phyloP scores from a whole-genome alignment of 345 rosid species.

The Heritiera fomes region DNA sequence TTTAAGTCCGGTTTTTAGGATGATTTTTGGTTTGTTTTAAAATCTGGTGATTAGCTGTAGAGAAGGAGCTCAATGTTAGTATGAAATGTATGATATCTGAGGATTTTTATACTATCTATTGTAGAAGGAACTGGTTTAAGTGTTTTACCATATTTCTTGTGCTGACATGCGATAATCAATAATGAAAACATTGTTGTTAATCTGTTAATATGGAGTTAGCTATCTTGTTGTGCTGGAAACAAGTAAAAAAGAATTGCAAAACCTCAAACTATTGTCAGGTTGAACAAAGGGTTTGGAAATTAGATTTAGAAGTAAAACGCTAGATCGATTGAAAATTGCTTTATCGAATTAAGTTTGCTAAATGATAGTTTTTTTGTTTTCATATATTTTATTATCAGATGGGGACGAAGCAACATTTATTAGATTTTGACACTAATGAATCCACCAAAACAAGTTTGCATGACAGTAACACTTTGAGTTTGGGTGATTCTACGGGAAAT shows the following conservation, averaged over 20 bases:
- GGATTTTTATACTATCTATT: not conserved
- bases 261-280: not conserved
- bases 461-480: slow-evolving; percentile 19
- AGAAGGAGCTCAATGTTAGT: not conserved
- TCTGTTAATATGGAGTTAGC: not conserved
- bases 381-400: slow-evolving; percentile 41
- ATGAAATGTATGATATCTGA: slow-evolving; percentile 7
- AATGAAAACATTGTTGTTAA: slow-evolving; percentile 9
- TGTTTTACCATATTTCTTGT: not conserved
- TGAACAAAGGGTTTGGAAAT: not conserved
- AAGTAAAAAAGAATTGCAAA: not conserved
- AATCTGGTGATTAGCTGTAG: slow-evolving; percentile 9
- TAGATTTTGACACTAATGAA: slow-evolving; percentile 28
- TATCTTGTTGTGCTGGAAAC: not conserved
- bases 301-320: not conserved
- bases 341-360: slow-evolving; percentile 11
- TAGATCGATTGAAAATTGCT: slow-evolving; percentile 10
- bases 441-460: slow-evolving; percentile 27
- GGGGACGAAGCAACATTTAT: slow-evolving; percentile 51
- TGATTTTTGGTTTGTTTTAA: not conserved
- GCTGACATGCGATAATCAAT: not conserved
- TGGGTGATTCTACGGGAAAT: slow-evolving; percentile 29
- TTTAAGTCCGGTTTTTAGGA: not conserved
- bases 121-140: not conserved
- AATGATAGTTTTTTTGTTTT: slow-evolving; percentile 6